These are phyloP conservation scores for Ceratocystis colombiana DNA, from an alignment of 2,329 filamentous ascomycete species.

Conservation along the genomic window DNA sequence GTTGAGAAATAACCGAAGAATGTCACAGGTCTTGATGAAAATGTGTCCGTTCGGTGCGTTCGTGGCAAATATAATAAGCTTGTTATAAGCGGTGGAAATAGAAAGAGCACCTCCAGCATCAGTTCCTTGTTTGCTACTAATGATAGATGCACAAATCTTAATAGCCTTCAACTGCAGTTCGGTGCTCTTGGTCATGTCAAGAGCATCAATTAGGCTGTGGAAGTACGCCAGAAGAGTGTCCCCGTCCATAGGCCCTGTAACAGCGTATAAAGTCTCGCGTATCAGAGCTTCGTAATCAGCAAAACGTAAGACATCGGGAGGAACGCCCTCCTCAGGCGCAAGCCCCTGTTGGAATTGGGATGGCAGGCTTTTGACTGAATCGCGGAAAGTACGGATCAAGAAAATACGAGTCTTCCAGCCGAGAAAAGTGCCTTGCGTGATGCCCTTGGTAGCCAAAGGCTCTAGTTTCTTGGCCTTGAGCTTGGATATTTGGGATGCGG, in stretches of 20 bases:
- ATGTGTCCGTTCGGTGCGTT: constrained; percentile 27
- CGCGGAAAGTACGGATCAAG: constrained; percentile 30
- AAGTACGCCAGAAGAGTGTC: constrained; percentile 35
- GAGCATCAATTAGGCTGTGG: constrained; percentile 32
- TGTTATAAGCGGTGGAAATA: constrained; percentile 37
- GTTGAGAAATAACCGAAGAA: constrained; percentile 41
- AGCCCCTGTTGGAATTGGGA: constrained; percentile 3
- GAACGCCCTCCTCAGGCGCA: neutral
- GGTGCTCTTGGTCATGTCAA: constrained; percentile 31
- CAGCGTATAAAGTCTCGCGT: constrained; percentile 31
- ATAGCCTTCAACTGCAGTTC: constrained; percentile 39
- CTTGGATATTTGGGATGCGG: constrained; percentile 21
- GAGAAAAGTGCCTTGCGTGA: constrained; percentile 33
- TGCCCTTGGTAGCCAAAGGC: constrained; percentile 32
- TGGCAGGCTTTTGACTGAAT: constrained; percentile 15
- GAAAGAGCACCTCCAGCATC: constrained; percentile 31
- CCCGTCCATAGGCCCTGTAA: constrained; percentile 32
- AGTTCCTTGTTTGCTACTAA: neutral
- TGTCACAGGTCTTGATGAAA: constrained; percentile 36
- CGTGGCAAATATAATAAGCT: constrained; percentile 30
- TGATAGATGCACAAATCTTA: constrained; percentile 33
- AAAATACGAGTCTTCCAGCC: constrained; percentile 42
- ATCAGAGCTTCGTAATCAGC: constrained; percentile 31
- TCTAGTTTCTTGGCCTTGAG: constrained; percentile 33
- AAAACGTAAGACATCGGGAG: constrained; percentile 16